Conservation (phyloP, 2,329 filamentous ascomycete species). For the Colletotrichum cuscutae region DNA sequence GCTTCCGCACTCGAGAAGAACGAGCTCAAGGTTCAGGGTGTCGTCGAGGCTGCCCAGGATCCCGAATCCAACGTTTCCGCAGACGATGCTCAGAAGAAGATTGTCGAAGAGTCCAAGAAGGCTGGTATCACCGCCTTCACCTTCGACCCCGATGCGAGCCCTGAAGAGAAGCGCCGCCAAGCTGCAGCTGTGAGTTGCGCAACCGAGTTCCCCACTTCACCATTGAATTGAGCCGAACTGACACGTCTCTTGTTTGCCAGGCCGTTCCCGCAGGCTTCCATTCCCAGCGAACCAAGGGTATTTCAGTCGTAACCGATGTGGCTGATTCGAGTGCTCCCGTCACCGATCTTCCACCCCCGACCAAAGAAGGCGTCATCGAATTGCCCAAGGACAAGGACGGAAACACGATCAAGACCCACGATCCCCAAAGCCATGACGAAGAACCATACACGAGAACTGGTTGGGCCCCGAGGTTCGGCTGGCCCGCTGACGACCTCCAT, state of each 20-base stretch:
- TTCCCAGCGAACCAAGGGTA: constrained; percentile 68
- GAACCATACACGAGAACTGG: constrained; percentile 68
- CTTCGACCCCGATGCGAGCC: constrained; percentile 87
- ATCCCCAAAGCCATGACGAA: constrained; percentile 66
- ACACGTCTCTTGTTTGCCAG: constrained; percentile 49
- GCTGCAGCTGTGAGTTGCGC: constrained; percentile 74
- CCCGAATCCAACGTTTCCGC: constrained; percentile 74
- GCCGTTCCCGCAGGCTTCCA: constrained; percentile 73
- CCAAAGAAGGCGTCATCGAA: constrained; percentile 74
- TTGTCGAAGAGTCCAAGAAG: constrained; percentile 81
- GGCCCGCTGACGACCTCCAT: constrained; percentile 66
- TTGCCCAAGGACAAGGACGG: constrained; percentile 60
- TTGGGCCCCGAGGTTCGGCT: constrained; percentile 89
- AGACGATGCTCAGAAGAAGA: constrained; percentile 76
- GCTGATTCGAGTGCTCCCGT: constrained; percentile 74
- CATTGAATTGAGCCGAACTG: constrained; percentile 22
- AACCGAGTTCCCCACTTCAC: background rate
- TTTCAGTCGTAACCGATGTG: constrained; percentile 79
- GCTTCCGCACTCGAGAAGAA: constrained; percentile 42
- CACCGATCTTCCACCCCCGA: constrained; percentile 82
- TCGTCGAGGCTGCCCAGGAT: constrained; percentile 79
- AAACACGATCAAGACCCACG: constrained; percentile 59
- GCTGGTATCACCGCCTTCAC: constrained; percentile 83
- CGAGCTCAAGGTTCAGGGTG: constrained; percentile 86
- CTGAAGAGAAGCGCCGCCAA: constrained; percentile 86